Base-by-base conservation (phyloP, 2,329 filamentous ascomycete genomes). In the Elsinoe arachidis region DNA sequence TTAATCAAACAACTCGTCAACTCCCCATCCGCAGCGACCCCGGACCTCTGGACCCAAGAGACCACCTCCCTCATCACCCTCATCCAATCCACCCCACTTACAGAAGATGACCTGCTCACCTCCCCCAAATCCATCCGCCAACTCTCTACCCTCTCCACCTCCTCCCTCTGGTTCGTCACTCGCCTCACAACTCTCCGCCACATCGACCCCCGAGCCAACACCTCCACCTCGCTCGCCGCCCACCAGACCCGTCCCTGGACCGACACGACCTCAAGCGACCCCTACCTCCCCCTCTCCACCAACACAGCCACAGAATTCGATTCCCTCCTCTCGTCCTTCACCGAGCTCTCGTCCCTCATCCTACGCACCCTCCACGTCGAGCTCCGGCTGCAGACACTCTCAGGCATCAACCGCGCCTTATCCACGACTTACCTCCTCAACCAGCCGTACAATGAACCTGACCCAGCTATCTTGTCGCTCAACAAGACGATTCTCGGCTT, bases 161-260 rank as follows among this genome's bases (percentile, higher is more conserved):
- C 91, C 75, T 95, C 97, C 90, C 93, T 95, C 76, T 99, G 93
- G 93, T 82, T 99, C 35, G 85, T 88, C 17, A 86, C 86, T 64
- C 93, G 92, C 73, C 84, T 95, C 41, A 76, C 80, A n/a, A 79
- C 88, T 58, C 78, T 99, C 55, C 83, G 93, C 41, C 85, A 92
- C 67, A 90, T 96, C 65, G 92, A 88, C 17, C 78, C 80, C 55
- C 83, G 86, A 60, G 83, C 88, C 46, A 81, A 82, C 37, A 69
- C 72, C 26, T 64, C 67, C 38, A 73, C 67, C 58, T 64, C 68
- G 23, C 73, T 67, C 57, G 71, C 67, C 23, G 69, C 68, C 58
- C 71, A 78, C 30, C 82, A 86, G 59, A 84, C 80, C 63, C 84
- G 88, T 59, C 82, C 90, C 58, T 96, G 91, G 91, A 96, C 90